phyloP scores from a whole-genome alignment of 1,284 basidiomycete genomes.

The Boletellus sp. region DNA sequence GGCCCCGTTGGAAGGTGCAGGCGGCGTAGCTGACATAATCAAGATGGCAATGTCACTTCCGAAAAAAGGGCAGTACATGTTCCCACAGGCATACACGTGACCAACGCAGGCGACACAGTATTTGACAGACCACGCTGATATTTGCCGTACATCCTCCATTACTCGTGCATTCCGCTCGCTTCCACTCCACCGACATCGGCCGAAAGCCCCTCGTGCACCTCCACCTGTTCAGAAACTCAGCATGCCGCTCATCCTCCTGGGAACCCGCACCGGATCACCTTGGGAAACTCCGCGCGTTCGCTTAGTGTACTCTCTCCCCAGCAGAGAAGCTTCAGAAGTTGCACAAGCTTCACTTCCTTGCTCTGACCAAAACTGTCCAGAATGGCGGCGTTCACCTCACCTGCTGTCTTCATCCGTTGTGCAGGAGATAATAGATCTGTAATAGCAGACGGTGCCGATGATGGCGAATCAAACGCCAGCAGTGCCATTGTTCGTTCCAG shows the following conservation, averaged over 20 bases:
- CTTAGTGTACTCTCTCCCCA: conserved; percentile 86
- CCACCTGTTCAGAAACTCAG: conserved; percentile 30
- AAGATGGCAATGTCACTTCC: conserved; percentile 21
- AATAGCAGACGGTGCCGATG: conserved; percentile 62
- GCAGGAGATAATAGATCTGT: conserved; percentile 78
- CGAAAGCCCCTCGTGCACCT: conserved; percentile 29
- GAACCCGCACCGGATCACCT: conserved; percentile 39
- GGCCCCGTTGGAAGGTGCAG: conserved; percentile 27
- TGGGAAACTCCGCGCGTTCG: conserved; percentile 73
- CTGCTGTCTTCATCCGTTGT: conserved; percentile 90
- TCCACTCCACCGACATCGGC: conserved; percentile 16
- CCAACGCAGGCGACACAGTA: conserved; percentile 1
- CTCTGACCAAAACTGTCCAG: conserved; percentile 89
- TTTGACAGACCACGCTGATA: neutral
- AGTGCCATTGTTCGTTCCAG: conserved; percentile 95
- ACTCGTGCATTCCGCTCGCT: conserved; percentile 24
- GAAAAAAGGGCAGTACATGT: neutral
- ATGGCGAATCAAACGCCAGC: conserved; percentile 81
- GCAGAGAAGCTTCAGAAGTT: conserved; percentile 79
- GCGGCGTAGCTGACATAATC: conserved; percentile 32
- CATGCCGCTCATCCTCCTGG: conserved; percentile 9
- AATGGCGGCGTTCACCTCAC: conserved; percentile 93
- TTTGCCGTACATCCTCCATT: conserved; percentile 9
- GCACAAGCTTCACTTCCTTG: conserved; percentile 86
- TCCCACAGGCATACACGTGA: conserved; percentile 20